Base-by-base conservation (phyloP, 176 grass and related monocot genomes). In the Poa pratensis region DNA sequence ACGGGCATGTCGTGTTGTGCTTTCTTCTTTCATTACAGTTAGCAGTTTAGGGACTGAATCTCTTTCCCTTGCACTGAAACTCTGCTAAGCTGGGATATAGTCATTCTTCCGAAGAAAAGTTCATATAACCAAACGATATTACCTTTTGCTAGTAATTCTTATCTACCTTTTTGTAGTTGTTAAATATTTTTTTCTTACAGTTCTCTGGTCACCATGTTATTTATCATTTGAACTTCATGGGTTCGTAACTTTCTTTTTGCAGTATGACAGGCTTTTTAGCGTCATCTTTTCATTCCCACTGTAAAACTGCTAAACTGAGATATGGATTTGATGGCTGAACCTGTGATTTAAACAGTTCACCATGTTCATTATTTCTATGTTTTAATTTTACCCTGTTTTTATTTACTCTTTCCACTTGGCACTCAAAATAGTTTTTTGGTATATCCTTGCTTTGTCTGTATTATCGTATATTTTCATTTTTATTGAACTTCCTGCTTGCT, bases 381-480 rank as follows among this genome's bases (percentile, higher is more conserved):
- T 80, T 2, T 64, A 51, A 5, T 3, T 50, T 50, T 10, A 86
- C 1, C 30, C 64, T 64, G 9, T 40, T 86, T 85, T 53, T n/a
- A n/a, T n/a, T n/a, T 20, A 75, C 14, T n/a, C 5, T 60, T 50
- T 80, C 55, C 28, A 69, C 39, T 12, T 32, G 50, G 55, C 27
- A 58, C 39, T 26, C 3, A 16, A 48, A 77, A 63, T 71, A 77
- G 15, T 0, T 5, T 80, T 75, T 14, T 49, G 24, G 24, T 7
- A 49, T 69, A 65, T 35, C n/a, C 64, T 92, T 86, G 58, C 58
- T 42, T 73, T 80, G 6, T 74, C 5, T 40, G 15, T 84, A 59
- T 63, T 76, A 53, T 61, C 28, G 19, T 85, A 26, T 26, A 81
- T 62, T 87, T 70, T 48, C 17, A 70, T 88, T 27, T 50, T 9